Percentiles rank a stretch among this genome's conserved stretches.
phyloP scores from a whole-genome alignment of 441 rosid species.

The Gossypium schwendimanii region DNA sequence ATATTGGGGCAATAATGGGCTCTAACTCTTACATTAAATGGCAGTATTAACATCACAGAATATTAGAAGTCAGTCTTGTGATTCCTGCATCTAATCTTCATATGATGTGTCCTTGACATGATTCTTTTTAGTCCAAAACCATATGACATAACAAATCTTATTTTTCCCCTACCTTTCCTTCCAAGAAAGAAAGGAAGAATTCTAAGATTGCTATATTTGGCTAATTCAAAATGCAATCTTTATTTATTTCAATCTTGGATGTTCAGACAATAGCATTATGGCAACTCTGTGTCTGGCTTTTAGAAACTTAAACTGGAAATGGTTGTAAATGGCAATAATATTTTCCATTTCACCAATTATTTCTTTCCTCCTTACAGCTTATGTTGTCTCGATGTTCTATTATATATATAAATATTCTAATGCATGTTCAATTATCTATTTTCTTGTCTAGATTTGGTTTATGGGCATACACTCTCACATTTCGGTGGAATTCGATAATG shows the following conservation, averaged over 20 bases:
- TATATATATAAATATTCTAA: not conserved
- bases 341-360: not conserved
- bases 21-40: not conserved
- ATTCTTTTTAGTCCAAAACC: not conserved
- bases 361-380: not conserved
- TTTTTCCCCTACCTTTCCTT: not conserved
- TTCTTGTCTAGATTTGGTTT: slow-evolving; percentile 61
- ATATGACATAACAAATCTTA: not conserved
- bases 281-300: not conserved
- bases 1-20: not conserved
- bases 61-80: not conserved
- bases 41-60: not conserved
- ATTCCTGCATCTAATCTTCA: not conserved
- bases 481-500: slow-evolving; percentile 81
- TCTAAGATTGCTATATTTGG: not conserved
- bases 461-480: slow-evolving; percentile 92
- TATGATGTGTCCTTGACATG: not conserved
- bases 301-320: not conserved
- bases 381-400: not conserved
- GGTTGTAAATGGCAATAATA: not conserved
- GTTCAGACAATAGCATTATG: not conserved
- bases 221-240: not conserved
- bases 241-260: not conserved
- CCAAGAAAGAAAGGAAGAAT: not conserved
- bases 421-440: slow-evolving; percentile 9